Conservation (phyloP, 2,329 filamentous ascomycete species). For the Aspergillus pseudonomiae region DNA sequence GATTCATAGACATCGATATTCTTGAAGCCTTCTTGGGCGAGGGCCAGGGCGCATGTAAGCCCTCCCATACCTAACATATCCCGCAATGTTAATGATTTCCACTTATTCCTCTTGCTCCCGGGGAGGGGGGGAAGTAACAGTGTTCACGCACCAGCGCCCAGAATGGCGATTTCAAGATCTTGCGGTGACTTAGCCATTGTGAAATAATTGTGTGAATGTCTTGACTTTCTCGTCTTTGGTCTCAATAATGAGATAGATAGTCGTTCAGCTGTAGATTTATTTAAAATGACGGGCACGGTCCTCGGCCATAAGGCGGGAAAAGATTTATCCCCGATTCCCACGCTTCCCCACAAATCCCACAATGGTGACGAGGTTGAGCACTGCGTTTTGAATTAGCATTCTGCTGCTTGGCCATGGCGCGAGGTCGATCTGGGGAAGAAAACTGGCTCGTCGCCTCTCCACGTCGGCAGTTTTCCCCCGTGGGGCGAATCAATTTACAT, state of each 20-base stretch:
- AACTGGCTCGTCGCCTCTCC: constrained; percentile 2
- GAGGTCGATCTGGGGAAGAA: too few relatives aligned
- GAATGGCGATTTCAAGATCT: constrained; percentile 48
- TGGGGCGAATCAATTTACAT: constrained; percentile 14
- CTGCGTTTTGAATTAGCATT: too few relatives aligned
- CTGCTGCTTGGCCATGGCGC: too few relatives aligned
- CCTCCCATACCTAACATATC: constrained; percentile 70
- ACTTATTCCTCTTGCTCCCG: background rate
- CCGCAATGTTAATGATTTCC: background rate
- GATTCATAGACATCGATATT: constrained; percentile 74
- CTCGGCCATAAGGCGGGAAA: constrained; percentile 11
- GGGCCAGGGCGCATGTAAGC: constrained; percentile 69
- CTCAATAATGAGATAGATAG: too few relatives aligned
- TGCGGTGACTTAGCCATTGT: constrained; percentile 33
- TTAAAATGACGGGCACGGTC: background rate
- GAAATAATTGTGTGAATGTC: background rate
- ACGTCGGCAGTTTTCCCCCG: constrained; percentile 15
- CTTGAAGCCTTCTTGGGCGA: constrained; percentile 75
- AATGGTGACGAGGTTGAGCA: background rate
- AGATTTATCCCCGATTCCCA: constrained; percentile 15
- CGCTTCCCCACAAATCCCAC: constrained; percentile 21
- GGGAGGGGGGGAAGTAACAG: too few relatives aligned
- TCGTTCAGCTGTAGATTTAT: background rate
- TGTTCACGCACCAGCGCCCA: constrained; percentile 46
- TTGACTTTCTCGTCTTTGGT: too few relatives aligned